Percentiles rank a stretch among this genome's conserved stretches.
Evolutionary conservation across 1,139 yeast species (phyloP).

Genomic region (Geotrichum aggregatum): DNA sequence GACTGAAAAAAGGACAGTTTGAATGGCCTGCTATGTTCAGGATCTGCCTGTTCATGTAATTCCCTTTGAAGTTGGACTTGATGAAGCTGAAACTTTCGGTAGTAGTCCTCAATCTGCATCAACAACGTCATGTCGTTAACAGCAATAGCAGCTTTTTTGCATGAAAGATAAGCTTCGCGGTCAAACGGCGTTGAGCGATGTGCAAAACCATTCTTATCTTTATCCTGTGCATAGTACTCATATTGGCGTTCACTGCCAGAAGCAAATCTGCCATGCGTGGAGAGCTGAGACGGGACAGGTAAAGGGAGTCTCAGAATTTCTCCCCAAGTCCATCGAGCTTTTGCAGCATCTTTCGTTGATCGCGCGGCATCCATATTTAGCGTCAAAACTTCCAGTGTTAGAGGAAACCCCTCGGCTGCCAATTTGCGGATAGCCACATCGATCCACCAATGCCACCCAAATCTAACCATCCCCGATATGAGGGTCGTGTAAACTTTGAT

Average conservation of each 20-base stretch:
- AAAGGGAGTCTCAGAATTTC: constrained; percentile 19
- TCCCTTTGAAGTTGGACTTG: constrained; percentile 10
- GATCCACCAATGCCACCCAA: constrained; percentile 26
- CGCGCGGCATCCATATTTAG: constrained; percentile 27
- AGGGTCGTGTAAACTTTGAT: constrained; percentile 22
- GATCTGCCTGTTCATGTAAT: background rate
- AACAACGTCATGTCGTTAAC: constrained; percentile 6
- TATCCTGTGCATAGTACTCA: background rate
- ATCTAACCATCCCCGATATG: constrained; percentile 27
- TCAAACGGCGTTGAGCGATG: constrained; percentile 17
- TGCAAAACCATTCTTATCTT: constrained; percentile 10
- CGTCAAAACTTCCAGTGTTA: constrained; percentile 26
- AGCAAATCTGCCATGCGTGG: too few species aligned
- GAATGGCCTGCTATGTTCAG: background rate
- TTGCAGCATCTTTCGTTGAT: constrained; percentile 23
- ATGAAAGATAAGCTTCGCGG: constrained; percentile 14
- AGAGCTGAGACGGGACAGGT: too few species aligned
- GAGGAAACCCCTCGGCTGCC: constrained; percentile 22
- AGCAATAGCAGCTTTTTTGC: constrained; percentile 14
- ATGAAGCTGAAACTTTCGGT: constrained; percentile 5
- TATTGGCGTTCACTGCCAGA: background rate
- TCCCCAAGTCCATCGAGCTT: constrained; percentile 30
- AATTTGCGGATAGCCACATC: constrained; percentile 29
- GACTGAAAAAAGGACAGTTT: constrained; percentile 7
- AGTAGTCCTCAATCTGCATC: constrained; percentile 14